Conservation (phyloP, 257 asterid genomes). For the Penstemon davidsonii region DNA sequence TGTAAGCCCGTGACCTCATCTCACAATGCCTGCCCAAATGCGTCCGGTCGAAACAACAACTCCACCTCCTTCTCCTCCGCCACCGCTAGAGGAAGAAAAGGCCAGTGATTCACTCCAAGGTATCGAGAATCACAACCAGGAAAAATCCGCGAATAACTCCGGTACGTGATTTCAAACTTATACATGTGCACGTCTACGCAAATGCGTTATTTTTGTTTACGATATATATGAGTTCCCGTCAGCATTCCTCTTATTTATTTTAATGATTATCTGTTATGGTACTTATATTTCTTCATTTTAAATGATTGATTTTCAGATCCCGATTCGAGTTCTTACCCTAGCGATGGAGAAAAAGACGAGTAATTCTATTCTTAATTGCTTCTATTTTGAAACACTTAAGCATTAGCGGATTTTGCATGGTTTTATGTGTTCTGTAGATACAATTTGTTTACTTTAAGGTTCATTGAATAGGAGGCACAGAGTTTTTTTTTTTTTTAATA, state of each 20-base stretch:
- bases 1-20: conserved; percentile 21
- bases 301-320: too few relatives aligned
- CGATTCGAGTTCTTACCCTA: too few relatives aligned
- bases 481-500: too few relatives aligned
- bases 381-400: not conserved
- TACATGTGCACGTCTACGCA: conserved; percentile 32
- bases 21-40: conserved; percentile 83
- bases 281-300: too few relatives aligned
- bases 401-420: not conserved
- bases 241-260: conserved; percentile 31
- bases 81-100: conserved; percentile 45
- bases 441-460: conserved; percentile 27
- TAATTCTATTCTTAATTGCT: not conserved
- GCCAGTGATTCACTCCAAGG: conserved; percentile 48
- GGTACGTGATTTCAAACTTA: conserved; percentile 22
- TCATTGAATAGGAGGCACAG: too few relatives aligned
- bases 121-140: conserved; percentile 50
- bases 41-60: conserved; percentile 48
- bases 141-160: conserved; percentile 37
- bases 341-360: conserved; percentile 63
- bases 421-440: conserved; percentile 23
- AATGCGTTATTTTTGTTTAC: conserved; percentile 36
- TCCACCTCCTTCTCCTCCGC: conserved; percentile 51
- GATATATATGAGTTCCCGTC: conserved; percentile 19
- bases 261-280: conserved; percentile 24